These are phyloP conservation scores for Boletus subparvulus DNA, from an alignment of 768 basidiomycete species.

Conservation along the genomic window DNA sequence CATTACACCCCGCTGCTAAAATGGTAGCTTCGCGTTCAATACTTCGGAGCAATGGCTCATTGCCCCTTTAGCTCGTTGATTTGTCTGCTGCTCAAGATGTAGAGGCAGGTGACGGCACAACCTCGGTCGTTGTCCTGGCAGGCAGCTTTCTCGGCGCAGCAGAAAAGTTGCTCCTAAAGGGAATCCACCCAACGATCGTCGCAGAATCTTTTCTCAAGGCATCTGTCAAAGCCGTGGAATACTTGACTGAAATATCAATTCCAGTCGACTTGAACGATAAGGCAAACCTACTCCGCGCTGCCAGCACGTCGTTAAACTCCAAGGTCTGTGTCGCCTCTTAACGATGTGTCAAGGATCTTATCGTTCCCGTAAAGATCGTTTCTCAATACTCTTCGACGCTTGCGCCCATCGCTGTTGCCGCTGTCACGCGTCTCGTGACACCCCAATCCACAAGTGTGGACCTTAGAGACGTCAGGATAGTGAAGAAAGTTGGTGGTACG, in stretches of 20 bases:
- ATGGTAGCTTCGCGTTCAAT: slow-evolving; percentile 58
- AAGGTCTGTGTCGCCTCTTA: slow-evolving; percentile 54
- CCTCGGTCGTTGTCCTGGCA: slow-evolving; percentile 94
- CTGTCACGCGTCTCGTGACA: slow-evolving; percentile 88
- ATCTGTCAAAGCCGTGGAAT: slow-evolving; percentile 90
- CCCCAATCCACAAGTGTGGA: slow-evolving; percentile 93
- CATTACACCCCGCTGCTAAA: slow-evolving; percentile 95
- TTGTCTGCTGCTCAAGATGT: slow-evolving; percentile 97
- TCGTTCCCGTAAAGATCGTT: slow-evolving; percentile 66
- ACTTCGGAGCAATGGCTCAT: neutral
- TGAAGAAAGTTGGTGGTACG: slow-evolving; percentile 98
- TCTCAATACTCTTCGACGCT: slow-evolving; percentile 98
- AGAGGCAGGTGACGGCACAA: slow-evolving; percentile 98
- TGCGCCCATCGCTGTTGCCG: slow-evolving; percentile 97
- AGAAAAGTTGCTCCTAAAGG: slow-evolving; percentile 94
- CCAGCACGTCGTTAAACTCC: slow-evolving; percentile 93
- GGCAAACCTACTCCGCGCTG: slow-evolving; percentile 82
- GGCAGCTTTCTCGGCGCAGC: slow-evolving; percentile 92
- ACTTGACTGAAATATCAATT: slow-evolving; percentile 86
- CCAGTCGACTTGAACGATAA: slow-evolving; percentile 91
- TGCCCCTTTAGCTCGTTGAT: slow-evolving; percentile 76
- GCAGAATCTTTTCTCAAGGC: slow-evolving; percentile 95
- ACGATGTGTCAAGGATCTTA: slow-evolving; percentile 6
- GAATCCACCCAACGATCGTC: slow-evolving; percentile 96
- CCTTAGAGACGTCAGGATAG: slow-evolving; percentile 91